Evolutionary conservation across 192 early-diverging fungal species (phyloP).

Genomic region (Coemansia sp.): DNA sequence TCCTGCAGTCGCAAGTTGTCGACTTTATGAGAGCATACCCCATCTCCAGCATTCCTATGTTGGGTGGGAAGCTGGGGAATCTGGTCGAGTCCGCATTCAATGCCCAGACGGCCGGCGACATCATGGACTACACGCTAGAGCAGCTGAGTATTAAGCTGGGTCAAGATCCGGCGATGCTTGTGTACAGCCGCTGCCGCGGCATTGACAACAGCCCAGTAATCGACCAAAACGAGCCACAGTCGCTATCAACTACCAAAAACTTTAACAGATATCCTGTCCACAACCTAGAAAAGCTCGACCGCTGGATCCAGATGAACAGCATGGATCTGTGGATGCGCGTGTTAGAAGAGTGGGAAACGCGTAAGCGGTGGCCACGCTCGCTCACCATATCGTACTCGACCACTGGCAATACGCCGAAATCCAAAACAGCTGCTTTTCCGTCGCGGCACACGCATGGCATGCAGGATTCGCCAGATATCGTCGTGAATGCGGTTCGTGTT

Average conservation of each 20-base stretch:
- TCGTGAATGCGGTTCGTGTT: slow-evolving; percentile 23
- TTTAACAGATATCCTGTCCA: slow-evolving; percentile 32
- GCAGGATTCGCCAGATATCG: slow-evolving; percentile 24
- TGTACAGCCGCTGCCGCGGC: slow-evolving; percentile 46
- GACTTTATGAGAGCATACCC: slow-evolving; percentile 68
- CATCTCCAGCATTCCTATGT: slow-evolving; percentile 75
- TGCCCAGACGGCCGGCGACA: slow-evolving; percentile 40
- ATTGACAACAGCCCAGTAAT: slow-evolving; percentile 50
- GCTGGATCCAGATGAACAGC: slow-evolving; percentile 49
- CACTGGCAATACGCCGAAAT: slow-evolving; percentile 6
- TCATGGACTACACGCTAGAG: slow-evolving; percentile 30
- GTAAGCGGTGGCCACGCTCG: slow-evolving; percentile 43
- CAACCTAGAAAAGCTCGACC: slow-evolving; percentile 26
- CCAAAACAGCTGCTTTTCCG: slow-evolving; percentile 40
- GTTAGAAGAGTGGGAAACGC: slow-evolving; percentile 46
- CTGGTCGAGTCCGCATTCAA: slow-evolving; percentile 67
- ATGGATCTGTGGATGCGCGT: slow-evolving; percentile 54
- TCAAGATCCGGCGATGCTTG: slow-evolving; percentile 23
- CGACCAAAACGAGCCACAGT: slow-evolving; percentile 33
- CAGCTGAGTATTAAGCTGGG: slow-evolving; percentile 45
- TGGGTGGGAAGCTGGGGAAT: slow-evolving; percentile 86
- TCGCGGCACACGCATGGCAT: slow-evolving; percentile 15
- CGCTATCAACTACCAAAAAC: slow-evolving; percentile 42
- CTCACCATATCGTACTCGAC: slow-evolving; percentile 34
- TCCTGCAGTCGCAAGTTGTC: slow-evolving; percentile 61